Evolutionary conservation across 2,329 filamentous ascomycete species (phyloP), one percentile per base, ranked within the genome.

Genomic region (Lachnellula hyalina): DNA sequence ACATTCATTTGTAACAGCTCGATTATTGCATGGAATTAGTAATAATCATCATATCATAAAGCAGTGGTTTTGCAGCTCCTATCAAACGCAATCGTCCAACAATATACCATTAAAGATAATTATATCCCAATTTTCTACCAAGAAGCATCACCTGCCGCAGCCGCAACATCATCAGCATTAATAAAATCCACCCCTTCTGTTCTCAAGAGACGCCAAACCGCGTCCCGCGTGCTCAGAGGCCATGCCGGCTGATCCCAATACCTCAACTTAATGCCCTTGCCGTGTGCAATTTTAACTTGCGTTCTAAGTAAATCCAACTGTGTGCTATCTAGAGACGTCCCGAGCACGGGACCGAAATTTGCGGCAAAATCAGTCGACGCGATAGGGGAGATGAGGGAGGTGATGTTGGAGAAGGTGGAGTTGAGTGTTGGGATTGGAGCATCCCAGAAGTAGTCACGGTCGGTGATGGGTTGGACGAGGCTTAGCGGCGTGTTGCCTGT

Each of bases 211-310:
- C 75, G 71, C 82, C 83, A 86, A 6, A 85, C 70, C 25, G 72
- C 72, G 64, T 84, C 78, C 47, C 82, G 71, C 32, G 76, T 66
- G 28, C 71, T 70, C 4, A 79, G 64, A 2, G 82, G 82, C 82
- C 82, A 84, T 8, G 66, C 68, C 0, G 83, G 83, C 32, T 79
- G 72, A 25, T 78, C 77, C 83, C 83, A 86, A 62, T 84, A 86
- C 50, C 83, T 70, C 4, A 77, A 73, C 63, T 76, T 77, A 46
- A 67, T 67, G 1, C 82, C 81, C 57, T 75, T 73, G 11, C 62
- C 65, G 60, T 82, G 78, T 45, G 64, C 82, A 46, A 70, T 67
- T 17, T 66, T 59, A 14, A 83, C 67, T 47, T 82, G 78, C 14
- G 59, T 56, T 47, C 72, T 68, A 45, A 83, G 58, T 23, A 68